Evolutionary conservation across 345 rosid species (phyloP), one percentile per base, ranked within the genome.

Genomic region (Rhodamnia argentea): DNA sequence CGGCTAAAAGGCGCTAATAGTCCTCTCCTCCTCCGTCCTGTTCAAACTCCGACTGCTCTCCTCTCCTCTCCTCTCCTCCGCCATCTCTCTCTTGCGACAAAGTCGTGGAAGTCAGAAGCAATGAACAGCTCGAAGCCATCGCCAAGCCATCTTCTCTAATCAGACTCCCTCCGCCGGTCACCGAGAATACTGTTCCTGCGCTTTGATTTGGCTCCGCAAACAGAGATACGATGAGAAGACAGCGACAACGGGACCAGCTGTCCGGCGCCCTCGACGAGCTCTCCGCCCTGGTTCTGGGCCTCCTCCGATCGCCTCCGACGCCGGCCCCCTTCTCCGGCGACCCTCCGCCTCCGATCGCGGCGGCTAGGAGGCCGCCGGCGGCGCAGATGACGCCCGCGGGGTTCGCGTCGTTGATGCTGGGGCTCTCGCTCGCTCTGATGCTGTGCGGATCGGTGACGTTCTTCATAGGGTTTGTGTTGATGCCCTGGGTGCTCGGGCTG

Each of bases 401-500:
- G 4, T 95, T 97, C 52, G 98, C 96, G 76, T 94, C 96, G 62
- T 62, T 95, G 94, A 90, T 97, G 88, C 90, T 97, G 4, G 99
- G 99, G 84, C 89, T 93, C 13, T 96, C 98, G 6, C n/a, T 97
- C 85, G 87, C 96, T 11, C 87, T 97, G 90, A 96, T 97, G 96
- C 87, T 97, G 9, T 95, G 99, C 82, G 99, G 99, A 90, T 95
- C 98, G 60, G 92, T 97, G 78, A 95, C 99, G 75, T 96, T 97
- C 91, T 96, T 97, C 84, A 92, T 97, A 29, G 99, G 99, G 0
- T 94, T 97, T 83, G 89, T 97, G 87, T 83, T 97, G 94, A 93
- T 97, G 98, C 99, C 99, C 3, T 97, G 99, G 99, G 94, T 96
- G 75, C 57, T 97, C 4, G 97, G 96, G 85, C 91, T 97, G 85